Evolutionary conservation across 2,329 filamentous ascomycete species (phyloP).

Genomic region (Phaeosphaeria sp.): DNA sequence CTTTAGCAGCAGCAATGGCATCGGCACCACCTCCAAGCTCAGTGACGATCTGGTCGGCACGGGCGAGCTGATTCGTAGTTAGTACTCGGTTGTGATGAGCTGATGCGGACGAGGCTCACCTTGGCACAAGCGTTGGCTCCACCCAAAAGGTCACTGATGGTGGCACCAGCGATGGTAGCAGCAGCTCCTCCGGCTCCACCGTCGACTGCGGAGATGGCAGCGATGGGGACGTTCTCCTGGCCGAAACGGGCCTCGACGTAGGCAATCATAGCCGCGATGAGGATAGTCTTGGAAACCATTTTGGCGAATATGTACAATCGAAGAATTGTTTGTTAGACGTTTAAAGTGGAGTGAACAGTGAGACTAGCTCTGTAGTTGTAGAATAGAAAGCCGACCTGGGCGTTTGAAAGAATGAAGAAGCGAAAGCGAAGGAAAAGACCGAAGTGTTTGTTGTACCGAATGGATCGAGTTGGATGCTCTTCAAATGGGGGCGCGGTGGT

Average conservation of each 20-base stretch:
- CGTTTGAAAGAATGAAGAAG: constrained; percentile 30
- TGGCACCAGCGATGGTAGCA: constrained; percentile 67
- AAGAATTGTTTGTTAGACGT: constrained; percentile 17
- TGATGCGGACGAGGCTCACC: constrained; percentile 40
- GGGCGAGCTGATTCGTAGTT: constrained; percentile 57
- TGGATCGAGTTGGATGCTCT: constrained; percentile 37
- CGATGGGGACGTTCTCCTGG: constrained; percentile 67
- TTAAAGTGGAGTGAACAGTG: constrained; percentile 24
- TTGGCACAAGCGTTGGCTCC: constrained; percentile 72
- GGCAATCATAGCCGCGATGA: constrained; percentile 41
- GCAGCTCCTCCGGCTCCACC: constrained; percentile 66
- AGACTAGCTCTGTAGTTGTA: constrained; percentile 44
- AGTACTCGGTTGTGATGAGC: constrained; percentile 9
- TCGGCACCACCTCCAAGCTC: constrained; percentile 66
- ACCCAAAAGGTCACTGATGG: constrained; percentile 68
- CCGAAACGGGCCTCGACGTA: constrained; percentile 61
- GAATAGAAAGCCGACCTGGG: constrained; percentile 42
- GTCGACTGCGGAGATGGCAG: constrained; percentile 61
- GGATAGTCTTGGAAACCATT: constrained; percentile 44
- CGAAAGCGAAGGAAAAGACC: constrained; percentile 23
- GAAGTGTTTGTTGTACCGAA: constrained; percentile 23
- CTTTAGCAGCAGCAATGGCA: constrained; percentile 67
- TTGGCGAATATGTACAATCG: constrained; percentile 25
- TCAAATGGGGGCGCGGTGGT: constrained; percentile 13
- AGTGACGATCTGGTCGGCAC: constrained; percentile 69